Evolutionary conservation across 106 monocot genomes (phyloP).

Genomic region (Cymbidium sinense): DNA sequence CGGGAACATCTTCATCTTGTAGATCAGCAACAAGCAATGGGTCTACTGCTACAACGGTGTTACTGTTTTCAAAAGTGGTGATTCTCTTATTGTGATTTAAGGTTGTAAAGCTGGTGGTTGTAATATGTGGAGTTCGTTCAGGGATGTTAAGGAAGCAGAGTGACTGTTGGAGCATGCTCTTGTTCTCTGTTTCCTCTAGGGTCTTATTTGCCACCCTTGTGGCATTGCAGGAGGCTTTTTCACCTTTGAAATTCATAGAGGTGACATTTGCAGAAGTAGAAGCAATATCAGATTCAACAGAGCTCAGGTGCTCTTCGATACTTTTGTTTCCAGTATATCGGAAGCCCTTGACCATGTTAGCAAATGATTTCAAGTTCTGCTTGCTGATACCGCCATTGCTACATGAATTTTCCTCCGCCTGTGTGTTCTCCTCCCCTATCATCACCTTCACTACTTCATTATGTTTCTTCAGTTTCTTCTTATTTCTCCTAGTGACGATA

Average conservation of each 20-base stretch:
- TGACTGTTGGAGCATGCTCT: not conserved
- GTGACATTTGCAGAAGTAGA: not conserved
- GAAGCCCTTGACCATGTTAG: not conserved
- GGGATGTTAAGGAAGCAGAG: not conserved
- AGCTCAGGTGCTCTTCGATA: not conserved
- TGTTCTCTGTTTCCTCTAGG: not conserved
- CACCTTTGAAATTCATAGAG: not conserved
- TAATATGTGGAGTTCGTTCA: not conserved
- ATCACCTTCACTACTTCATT: not conserved
- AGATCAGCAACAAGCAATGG: not conserved
- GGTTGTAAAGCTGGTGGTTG: no score
- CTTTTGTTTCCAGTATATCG: not conserved
- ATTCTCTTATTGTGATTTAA: not conserved
- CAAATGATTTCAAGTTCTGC: not conserved
- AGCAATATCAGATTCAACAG: not conserved
- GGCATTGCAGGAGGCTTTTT: not conserved
- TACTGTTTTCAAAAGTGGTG: not conserved
- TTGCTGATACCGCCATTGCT: not conserved
- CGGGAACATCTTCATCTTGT: not conserved
- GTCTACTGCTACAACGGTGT: not conserved
- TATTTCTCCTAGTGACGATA: not conserved
- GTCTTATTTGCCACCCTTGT: not conserved
- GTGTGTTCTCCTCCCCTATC: not conserved
- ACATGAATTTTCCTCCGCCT: not conserved
- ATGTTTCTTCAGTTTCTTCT: not conserved